Percentiles rank a stretch among this genome's conserved stretches.
phyloP scores from a whole-genome alignment of 495 filamentous ascomycete species.

The Xylaria palmicola region DNA sequence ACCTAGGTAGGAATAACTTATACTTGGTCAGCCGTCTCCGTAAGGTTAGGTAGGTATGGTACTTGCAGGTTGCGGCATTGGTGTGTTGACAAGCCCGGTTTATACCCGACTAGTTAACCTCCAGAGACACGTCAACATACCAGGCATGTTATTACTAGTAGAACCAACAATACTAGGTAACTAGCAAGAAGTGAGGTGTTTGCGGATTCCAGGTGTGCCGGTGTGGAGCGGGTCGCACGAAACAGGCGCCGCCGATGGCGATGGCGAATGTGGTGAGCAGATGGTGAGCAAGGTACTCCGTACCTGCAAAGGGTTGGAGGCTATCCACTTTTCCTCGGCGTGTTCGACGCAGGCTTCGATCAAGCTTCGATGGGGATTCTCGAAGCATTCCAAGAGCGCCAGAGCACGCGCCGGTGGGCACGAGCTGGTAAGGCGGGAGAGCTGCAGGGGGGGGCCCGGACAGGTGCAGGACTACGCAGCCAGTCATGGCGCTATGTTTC shows the following conservation, averaged over 20 bases:
- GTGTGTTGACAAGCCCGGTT: background rate
- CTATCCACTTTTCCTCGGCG: conserved; percentile 4
- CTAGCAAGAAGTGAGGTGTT: background rate
- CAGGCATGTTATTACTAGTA: no score
- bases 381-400: conserved; percentile 31
- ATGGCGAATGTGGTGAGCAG: no score
- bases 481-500: conserved; percentile 12
- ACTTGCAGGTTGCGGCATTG: background rate
- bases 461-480: conserved; percentile 13
- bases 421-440: conserved; percentile 13
- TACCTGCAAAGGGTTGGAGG: no score
- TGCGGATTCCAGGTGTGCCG: background rate
- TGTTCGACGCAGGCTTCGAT: conserved; percentile 12
- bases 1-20: no score
- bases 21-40: no score
- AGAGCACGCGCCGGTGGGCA: conserved; percentile 17
- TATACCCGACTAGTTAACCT: background rate
- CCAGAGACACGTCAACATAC: background rate
- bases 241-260: background rate
- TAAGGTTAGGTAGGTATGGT: no score
- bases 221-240: background rate
- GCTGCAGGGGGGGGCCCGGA: conserved; percentile 17
- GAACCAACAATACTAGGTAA: no score
- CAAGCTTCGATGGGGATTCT: conserved; percentile 34
- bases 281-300: no score